Conservation (phyloP, 305 asterid genomes). For the Fraxinus dipetala region DNA sequence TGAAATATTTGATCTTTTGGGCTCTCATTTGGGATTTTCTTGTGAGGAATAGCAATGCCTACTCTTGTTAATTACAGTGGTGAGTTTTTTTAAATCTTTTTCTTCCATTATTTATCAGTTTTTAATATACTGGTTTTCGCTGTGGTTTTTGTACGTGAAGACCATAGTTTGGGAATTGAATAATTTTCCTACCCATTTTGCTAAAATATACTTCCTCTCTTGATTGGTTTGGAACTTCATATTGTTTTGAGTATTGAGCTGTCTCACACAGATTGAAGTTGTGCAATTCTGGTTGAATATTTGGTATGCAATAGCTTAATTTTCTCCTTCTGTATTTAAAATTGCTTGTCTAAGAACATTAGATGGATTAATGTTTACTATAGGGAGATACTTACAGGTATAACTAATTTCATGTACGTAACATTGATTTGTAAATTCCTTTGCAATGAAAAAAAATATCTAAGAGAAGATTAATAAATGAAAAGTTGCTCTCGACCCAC, state of each 20-base stretch:
- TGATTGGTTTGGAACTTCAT: not conserved
- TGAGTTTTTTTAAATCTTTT: slow-evolving; percentile 31
- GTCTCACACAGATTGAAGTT: not conserved
- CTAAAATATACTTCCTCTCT: not conserved
- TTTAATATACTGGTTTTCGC: not conserved
- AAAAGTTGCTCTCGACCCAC: not conserved
- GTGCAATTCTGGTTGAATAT: slow-evolving; percentile 6
- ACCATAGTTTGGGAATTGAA: slow-evolving; percentile 13
- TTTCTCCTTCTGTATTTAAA: slow-evolving; percentile 4
- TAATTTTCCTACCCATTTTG: not conserved
- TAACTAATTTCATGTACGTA: not conserved
- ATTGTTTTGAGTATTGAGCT: not conserved
- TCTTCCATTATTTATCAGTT: not conserved
- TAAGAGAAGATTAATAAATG: not conserved
- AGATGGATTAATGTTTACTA: slow-evolving; percentile 4
- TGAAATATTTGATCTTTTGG: slow-evolving; percentile 40
- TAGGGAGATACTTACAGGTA: not conserved
- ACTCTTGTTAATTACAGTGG: slow-evolving; percentile 86
- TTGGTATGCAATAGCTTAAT: not conserved
- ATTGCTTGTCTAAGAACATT: slow-evolving; percentile 1
- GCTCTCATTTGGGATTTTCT: slow-evolving; percentile 45
- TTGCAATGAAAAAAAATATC: not conserved
- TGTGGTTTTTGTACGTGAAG: not conserved
- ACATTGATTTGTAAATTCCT: not conserved
- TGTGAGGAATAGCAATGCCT: slow-evolving; percentile 58